Percentiles rank a stretch among this genome's conserved stretches.
phyloP scores from a whole-genome alignment of 805 yeast species.

The Teunomyces tritomae region DNA sequence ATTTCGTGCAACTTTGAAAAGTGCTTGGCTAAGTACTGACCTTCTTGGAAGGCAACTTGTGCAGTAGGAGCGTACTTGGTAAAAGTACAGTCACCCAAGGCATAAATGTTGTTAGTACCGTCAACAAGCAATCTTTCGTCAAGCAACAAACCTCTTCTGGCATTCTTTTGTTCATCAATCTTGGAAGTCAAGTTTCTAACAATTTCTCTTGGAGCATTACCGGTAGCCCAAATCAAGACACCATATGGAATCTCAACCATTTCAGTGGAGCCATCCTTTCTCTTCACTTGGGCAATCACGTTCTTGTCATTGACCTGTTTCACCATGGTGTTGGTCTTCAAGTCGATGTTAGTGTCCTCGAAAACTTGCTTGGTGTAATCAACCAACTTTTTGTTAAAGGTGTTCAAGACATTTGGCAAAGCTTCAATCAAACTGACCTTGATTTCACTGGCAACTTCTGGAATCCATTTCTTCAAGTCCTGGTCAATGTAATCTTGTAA shows the following conservation, averaged over 20 bases:
- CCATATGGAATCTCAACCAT: constrained; percentile 78
- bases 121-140: constrained; percentile 79
- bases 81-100: constrained; percentile 92
- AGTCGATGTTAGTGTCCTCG: constrained; percentile 61
- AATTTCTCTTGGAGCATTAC: constrained; percentile 84
- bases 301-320: constrained; percentile 72
- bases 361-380: constrained; percentile 80
- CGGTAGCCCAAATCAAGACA: constrained; percentile 95
- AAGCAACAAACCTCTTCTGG: constrained; percentile 86
- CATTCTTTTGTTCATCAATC: constrained; percentile 74
- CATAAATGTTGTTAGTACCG: constrained; percentile 81
- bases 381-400: constrained; percentile 66
- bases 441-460: constrained; percentile 77
- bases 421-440: constrained; percentile 88
- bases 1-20: constrained; percentile 64
- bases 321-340: constrained; percentile 84
- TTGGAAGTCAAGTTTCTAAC: constrained; percentile 62
- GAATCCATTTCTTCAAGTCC: constrained; percentile 86
- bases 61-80: constrained; percentile 94
- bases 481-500: constrained; percentile 91
- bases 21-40: constrained; percentile 71
- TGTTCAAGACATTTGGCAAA: constrained; percentile 78
- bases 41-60: constrained; percentile 96
- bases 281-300: constrained; percentile 69
- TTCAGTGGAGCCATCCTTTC: constrained; percentile 61